Base-by-base conservation (phyloP, 352 stramenopile genomes). In the Phytophthora hibernalis region DNA sequence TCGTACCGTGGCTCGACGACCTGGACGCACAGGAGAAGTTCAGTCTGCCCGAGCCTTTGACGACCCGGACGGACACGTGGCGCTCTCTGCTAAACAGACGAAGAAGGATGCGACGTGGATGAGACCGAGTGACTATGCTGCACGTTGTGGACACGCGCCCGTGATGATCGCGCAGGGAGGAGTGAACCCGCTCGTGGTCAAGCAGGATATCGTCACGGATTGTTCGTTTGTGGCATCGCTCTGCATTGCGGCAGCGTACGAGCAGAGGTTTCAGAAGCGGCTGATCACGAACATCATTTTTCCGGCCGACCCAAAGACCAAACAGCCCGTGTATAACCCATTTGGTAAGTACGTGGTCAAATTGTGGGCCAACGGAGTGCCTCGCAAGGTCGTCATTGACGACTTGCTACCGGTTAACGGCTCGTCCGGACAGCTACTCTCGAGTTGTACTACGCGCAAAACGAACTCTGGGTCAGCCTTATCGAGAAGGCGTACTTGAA, bases 401-500 rank as follows among this genome's bases (percentile, higher is more conserved):
- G 97, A 99, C 56, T 72, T 86, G 7, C 72, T 99, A 13, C 97
- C 97, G 3, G 86, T 99, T 13, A 96, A 93, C 38, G 64, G 58
- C 2, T 53, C 72, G 7, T 86, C 77, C 0, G 76, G 81, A 2
- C 70, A 93, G 22, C 76, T 97, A 20, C 64, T 98, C 15, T 97
- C 90, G 52, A 94, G 87, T 22, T 95, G 87, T 38, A 92, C 75
- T 21, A 97, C 85, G 18, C 75, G 57, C 40, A 78, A 89, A 95
- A 95, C 63, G 89, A 96, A 40, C 71, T 96, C 10, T 96, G 85
- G 85, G 97, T 99, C n/a, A 95, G 87, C 61, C 85, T 99, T 13
- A 97, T 99, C 30, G 97, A 99, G 83, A 99, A 99, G 67, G 97
- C 97, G 3, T 99, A 99, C 63, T 82, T 99, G 65, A 99, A 99